Conservation (phyloP, 1,284 basidiomycete genomes). For the Irpex sp. region DNA sequence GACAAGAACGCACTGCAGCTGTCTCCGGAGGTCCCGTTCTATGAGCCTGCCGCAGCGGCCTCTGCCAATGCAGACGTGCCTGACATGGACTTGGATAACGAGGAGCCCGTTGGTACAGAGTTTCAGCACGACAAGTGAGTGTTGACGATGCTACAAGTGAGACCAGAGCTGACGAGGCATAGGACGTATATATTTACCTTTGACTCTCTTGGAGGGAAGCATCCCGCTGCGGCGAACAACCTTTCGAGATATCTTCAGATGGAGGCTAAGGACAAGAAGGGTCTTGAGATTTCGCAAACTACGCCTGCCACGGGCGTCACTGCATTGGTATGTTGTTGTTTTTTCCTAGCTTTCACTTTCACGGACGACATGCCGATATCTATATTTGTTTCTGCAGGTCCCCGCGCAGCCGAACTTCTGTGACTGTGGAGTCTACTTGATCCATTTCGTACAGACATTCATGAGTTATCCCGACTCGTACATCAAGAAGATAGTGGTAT, state of each 20-base stretch:
- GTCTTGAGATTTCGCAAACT: slow-evolving; percentile 28
- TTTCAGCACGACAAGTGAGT: not conserved
- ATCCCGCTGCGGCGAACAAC: slow-evolving; percentile 58
- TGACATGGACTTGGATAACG: not conserved
- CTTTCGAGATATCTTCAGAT: slow-evolving; percentile 69
- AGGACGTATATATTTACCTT: slow-evolving; percentile 83
- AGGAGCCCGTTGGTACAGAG: not conserved
- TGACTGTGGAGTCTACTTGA: slow-evolving; percentile 82
- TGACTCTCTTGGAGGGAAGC: slow-evolving; percentile 79
- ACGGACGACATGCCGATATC: not conserved
- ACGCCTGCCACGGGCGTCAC: slow-evolving; percentile 40
- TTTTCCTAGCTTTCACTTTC: not conserved
- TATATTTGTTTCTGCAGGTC: slow-evolving; percentile 41
- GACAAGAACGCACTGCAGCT: slow-evolving; percentile 12
- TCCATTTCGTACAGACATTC: slow-evolving; percentile 78
- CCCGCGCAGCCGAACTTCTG: slow-evolving; percentile 81
- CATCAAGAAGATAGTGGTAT: slow-evolving; percentile 44
- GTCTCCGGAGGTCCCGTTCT: slow-evolving; percentile 1
- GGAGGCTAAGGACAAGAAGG: slow-evolving; percentile 82
- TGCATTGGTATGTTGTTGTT: slow-evolving; percentile 39
- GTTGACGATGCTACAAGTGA: not conserved
- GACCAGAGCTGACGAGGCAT: not conserved
- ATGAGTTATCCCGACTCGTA: slow-evolving; percentile 51
- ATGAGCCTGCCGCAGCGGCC: not conserved
- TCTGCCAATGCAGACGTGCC: not conserved